Conservation (phyloP, 306 rosid species). For the Fagus sylvatica region DNA sequence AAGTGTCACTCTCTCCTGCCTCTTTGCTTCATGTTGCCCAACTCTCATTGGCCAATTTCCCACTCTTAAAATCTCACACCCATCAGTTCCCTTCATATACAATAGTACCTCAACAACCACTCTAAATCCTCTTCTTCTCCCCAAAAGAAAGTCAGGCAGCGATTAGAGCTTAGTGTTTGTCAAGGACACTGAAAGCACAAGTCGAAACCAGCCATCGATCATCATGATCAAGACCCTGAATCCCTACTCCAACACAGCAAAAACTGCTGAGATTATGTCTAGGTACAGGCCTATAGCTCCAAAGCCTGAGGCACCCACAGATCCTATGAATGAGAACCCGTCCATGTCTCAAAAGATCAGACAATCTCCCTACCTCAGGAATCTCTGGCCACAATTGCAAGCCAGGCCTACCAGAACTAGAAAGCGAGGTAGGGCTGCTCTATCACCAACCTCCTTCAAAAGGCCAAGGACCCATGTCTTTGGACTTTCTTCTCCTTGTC, state of each 20-base stretch:
- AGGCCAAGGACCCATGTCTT: constrained; percentile 51
- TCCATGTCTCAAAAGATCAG: constrained; percentile 60
- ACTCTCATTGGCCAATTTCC: constrained; percentile 40
- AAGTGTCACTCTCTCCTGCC: constrained; percentile 60
- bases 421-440: constrained; percentile 62
- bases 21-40: constrained; percentile 57
- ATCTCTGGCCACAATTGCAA: constrained; percentile 83
- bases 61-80: constrained; percentile 8
- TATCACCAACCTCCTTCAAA: constrained; percentile 53
- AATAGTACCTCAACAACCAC: too few species aligned
- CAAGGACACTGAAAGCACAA: too few species aligned
- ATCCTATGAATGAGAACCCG: constrained; percentile 33
- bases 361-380: constrained; percentile 73
- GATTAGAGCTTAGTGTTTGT: too few species aligned
- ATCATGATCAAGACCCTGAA: constrained; percentile 75
- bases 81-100: background rate
- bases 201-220: background rate
- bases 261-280: constrained; percentile 92
- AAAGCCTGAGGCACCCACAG: constrained; percentile 61
- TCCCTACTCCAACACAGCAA: constrained; percentile 58
- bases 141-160: background rate
- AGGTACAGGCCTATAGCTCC: constrained; percentile 93
- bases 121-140: background rate
- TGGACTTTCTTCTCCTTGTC: constrained; percentile 52
- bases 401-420: constrained; percentile 89